Evolutionary conservation across 2,329 filamentous ascomycete species (phyloP).

Genomic region (Botrytis sinoallii): DNA sequence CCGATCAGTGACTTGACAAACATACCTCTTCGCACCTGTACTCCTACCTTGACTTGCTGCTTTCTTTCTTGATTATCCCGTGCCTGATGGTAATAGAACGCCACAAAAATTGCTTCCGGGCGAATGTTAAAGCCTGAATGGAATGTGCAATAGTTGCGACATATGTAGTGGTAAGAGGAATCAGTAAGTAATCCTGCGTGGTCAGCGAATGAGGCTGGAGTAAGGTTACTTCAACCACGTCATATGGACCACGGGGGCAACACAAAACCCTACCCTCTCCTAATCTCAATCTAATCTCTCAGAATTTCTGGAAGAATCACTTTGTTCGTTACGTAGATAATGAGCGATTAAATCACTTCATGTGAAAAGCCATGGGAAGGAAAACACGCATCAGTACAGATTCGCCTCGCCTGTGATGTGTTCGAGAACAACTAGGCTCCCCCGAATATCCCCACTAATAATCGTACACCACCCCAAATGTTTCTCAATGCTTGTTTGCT

Average conservation of each 20-base stretch:
- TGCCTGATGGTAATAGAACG: not conserved
- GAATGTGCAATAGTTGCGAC: not conserved
- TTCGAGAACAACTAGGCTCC: not conserved
- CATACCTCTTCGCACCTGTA: not conserved
- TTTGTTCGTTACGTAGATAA: not conserved
- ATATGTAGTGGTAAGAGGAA: not conserved
- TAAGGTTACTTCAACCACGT: slow-evolving; percentile 1
- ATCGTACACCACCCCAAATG: not conserved
- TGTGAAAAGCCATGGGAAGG: not conserved
- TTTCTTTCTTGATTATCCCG: not conserved
- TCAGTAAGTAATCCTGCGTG: not conserved
- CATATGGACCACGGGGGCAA: not conserved
- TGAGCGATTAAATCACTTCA: not conserved
- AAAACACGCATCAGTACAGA: not conserved
- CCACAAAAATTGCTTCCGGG: not conserved
- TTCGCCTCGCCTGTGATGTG: not conserved
- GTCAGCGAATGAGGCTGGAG: slow-evolving; percentile 10
- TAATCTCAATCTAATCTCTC: not conserved
- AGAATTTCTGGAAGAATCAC: not conserved
- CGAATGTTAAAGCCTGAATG: not conserved
- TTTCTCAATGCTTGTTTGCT: not conserved
- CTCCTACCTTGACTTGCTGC: not conserved
- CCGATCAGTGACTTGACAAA: not conserved
- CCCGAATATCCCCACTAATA: not conserved
- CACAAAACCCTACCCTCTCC: not conserved